Percentiles rank a stretch among this genome's conserved stretches.
These are phyloP conservation scores for Penicillium hordei DNA, from an alignment of 2,329 filamentous ascomycete genomes.

Conservation along the genomic window DNA sequence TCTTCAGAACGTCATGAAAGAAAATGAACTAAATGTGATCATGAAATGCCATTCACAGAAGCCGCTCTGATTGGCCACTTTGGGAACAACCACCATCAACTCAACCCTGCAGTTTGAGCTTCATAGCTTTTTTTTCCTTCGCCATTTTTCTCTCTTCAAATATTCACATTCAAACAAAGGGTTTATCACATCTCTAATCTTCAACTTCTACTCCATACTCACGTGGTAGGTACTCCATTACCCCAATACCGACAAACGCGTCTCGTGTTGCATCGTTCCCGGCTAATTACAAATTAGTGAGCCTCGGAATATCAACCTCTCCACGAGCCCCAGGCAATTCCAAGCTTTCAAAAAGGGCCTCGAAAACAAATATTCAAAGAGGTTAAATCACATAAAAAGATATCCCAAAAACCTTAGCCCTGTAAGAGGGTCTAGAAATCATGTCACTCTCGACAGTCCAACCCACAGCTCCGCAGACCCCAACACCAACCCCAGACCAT, in stretches of 20 bases:
- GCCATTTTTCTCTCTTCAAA: background rate
- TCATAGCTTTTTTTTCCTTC: constrained; percentile 15
- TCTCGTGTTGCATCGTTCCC: constrained; percentile 12
- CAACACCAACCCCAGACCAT: background rate
- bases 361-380: background rate
- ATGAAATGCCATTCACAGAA: background rate
- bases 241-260: constrained; percentile 6
- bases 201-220: background rate
- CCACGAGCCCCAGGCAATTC: constrained; percentile 28
- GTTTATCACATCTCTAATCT: background rate
- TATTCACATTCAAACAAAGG: background rate
- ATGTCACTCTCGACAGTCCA: background rate
- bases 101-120: constrained; percentile 50
- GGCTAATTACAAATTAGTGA: background rate
- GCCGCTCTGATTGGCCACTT: constrained; percentile 27
- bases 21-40: background rate
- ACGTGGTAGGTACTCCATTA: background rate
- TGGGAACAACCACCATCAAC: constrained; percentile 40
- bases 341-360: background rate
- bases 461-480: background rate
- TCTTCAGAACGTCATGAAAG: background rate
- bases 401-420: background rate
- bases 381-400: background rate
- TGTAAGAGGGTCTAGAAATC: background rate
- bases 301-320: background rate